Evolutionary conservation across 78 protist genomes (phyloP).

Genomic region (Chrysochromulina tobinii): DNA sequence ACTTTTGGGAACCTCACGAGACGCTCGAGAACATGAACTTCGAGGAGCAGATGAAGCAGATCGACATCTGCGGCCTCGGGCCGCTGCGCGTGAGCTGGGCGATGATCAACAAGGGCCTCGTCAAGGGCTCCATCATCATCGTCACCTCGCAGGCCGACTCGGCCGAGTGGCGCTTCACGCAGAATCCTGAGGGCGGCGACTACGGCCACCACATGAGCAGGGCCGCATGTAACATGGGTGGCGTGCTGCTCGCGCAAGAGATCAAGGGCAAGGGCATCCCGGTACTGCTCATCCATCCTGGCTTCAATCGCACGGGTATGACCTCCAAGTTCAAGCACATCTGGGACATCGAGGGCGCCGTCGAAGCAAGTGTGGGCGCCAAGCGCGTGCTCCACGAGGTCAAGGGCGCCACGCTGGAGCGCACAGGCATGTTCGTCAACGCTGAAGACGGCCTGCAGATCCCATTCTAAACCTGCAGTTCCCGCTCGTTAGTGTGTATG

Average conservation of each 20-base stretch:
- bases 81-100: conserved; percentile 14
- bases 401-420: background rate
- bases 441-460: conserved; percentile 49
- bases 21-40: conserved; percentile 1
- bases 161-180: background rate
- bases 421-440: conserved; percentile 37
- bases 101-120: background rate
- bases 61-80: conserved; percentile 41
- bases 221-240: background rate
- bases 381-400: conserved; percentile 50
- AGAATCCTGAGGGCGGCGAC: conserved; percentile 15
- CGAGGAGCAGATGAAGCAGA: conserved; percentile 33
- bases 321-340: conserved; percentile 28
- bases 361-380: conserved; percentile 36
- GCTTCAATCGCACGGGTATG: conserved; percentile 51
- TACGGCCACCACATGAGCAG: background rate
- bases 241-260: conserved; percentile 13
- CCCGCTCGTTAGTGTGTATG: no score
- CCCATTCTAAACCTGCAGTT: conserved; percentile 18
- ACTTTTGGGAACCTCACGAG: conserved; percentile 28
- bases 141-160: conserved; percentile 36
- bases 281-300: background rate
- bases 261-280: background rate
- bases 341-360: conserved; percentile 58
- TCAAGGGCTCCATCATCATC: background rate